A percentile compares a stretch with the other conserved stretches of the same genome.
Conservation (phyloP, 23 red algal species). For the Chondrus crispus region DNA sequence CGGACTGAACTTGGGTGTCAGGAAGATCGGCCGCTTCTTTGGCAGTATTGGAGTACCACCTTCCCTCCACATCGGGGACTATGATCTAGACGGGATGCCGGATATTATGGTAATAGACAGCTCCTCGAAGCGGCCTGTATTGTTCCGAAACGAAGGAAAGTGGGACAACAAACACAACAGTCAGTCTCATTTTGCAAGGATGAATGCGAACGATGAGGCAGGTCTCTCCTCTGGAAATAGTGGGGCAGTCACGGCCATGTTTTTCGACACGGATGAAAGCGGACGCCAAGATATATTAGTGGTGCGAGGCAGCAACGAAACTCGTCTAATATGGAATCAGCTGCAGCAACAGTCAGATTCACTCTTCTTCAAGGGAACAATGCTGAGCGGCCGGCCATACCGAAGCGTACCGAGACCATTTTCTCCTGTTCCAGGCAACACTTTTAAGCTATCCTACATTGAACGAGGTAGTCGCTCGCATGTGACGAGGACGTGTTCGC, state of each 20-base stretch:
- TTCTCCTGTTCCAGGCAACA: constrained; percentile 74
- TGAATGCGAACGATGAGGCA: neutral
- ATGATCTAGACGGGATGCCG: constrained; percentile 73
- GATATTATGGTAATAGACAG: constrained; percentile 60
- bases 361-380: constrained; percentile 81
- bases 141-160: constrained; percentile 42
- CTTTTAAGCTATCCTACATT: constrained; percentile 77
- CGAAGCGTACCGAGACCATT: constrained; percentile 42
- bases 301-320: constrained; percentile 36
- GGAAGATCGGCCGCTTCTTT: constrained; percentile 41
- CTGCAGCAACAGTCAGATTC: constrained; percentile 19
- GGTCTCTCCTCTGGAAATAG: constrained; percentile 7
- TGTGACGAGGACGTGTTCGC: constrained; percentile 58
- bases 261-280: constrained; percentile 87
- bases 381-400: constrained; percentile 47
- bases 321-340: constrained; percentile 75
- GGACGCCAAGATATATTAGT: constrained; percentile 91
- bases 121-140: neutral
- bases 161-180: neutral
- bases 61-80: constrained; percentile 62
- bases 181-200: neutral
- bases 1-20: constrained; percentile 1
- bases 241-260: constrained; percentile 48
- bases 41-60: constrained; percentile 26
- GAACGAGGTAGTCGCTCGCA: constrained; percentile 24